phyloP scores from a whole-genome alignment of 805 yeast species.

The Ogataea dorogensis region DNA sequence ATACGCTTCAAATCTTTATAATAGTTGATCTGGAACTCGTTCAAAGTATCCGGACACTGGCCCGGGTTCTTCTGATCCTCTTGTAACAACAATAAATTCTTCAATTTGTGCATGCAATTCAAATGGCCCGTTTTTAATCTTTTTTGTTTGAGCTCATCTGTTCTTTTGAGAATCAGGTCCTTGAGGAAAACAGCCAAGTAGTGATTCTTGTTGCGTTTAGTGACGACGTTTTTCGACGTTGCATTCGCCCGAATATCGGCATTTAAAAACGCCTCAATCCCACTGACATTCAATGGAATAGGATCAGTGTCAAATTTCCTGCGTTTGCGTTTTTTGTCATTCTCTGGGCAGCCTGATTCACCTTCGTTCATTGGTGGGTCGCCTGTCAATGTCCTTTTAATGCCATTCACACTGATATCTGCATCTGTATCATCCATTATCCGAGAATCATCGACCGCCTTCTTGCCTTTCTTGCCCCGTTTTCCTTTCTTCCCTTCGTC shows the following conservation, averaged over 20 bases:
- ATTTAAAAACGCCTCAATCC: slow-evolving; percentile 25
- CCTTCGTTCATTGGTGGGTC: neutral
- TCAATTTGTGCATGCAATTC: slow-evolving; percentile 19
- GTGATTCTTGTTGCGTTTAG: slow-evolving; percentile 27
- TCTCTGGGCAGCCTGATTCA: slow-evolving; percentile 11
- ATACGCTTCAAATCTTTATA: slow-evolving; percentile 19
- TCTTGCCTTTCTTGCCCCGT: slow-evolving; percentile 10
- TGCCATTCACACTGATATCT: slow-evolving; percentile 1
- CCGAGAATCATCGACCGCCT: slow-evolving; percentile 5
- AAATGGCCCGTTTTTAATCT: slow-evolving; percentile 29
- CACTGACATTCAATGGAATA: slow-evolving; percentile 18
- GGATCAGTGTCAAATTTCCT: slow-evolving; percentile 18
- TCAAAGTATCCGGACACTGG: slow-evolving; percentile 1
- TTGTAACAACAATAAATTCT: slow-evolving; percentile 14
- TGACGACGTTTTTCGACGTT: slow-evolving; percentile 25
- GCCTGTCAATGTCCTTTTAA: slow-evolving; percentile 1
- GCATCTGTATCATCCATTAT: slow-evolving; percentile 5
- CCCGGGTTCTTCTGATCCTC: slow-evolving; percentile 4
- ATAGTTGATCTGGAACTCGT: slow-evolving; percentile 24
- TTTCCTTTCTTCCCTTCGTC: slow-evolving; percentile 11
- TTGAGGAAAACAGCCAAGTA: slow-evolving; percentile 28
- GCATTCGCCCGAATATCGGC: slow-evolving; percentile 26
- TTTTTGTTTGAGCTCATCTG: slow-evolving; percentile 17
- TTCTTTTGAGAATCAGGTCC: slow-evolving; percentile 25
- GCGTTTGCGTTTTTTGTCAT: slow-evolving; percentile 16